A percentile compares a stretch with the other conserved stretches of the same genome.
Evolutionary conservation across 371 early-diverging fungal species (phyloP).

Genomic region (Conidiobolus incongruus): DNA sequence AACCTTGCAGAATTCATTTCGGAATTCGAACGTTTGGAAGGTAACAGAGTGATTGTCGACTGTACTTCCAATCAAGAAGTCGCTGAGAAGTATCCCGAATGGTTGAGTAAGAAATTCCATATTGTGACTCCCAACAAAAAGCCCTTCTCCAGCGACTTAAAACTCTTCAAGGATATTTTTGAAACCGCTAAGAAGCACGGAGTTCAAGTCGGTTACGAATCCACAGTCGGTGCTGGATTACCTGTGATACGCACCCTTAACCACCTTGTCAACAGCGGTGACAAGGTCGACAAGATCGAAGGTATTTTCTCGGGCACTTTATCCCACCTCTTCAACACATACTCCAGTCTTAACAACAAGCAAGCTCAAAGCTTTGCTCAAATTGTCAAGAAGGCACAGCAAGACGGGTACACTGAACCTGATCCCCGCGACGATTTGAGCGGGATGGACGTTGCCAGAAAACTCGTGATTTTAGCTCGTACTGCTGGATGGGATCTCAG

Average conservation of each 20-base stretch:
- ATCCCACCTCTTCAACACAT: constrained; percentile 88
- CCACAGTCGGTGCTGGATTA: constrained; percentile 95
- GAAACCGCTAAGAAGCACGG: constrained; percentile 16
- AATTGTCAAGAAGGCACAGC: constrained; percentile 73
- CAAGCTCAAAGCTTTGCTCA: constrained; percentile 47
- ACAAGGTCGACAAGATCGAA: constrained; percentile 72
- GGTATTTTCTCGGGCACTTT: constrained; percentile 94
- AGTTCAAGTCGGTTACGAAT: constrained; percentile 57
- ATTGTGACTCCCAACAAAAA: constrained; percentile 97
- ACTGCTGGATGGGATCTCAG: constrained; percentile 57
- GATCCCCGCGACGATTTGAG: constrained; percentile 96
- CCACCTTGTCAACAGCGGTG: constrained; percentile 79
- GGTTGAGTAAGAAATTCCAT: constrained; percentile 54
- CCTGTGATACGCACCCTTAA: constrained; percentile 81
- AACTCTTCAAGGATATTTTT: constrained; percentile 46
- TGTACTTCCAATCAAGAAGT: constrained; percentile 70
- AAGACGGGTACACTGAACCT: constrained; percentile 91
- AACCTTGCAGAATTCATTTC: constrained; percentile 1
- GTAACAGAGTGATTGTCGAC: constrained; percentile 57
- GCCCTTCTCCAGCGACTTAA: constrained; percentile 55
- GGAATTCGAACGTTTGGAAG: constrained; percentile 3
- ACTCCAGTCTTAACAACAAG: constrained; percentile 25
- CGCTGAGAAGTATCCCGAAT: constrained; percentile 56
- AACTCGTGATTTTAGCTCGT: constrained; percentile 77
- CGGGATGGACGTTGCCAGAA: constrained; percentile 96